Evolutionary conservation across 108 stramenopile genomes (phyloP).

Genomic region (Mayamaea pseudoterrestris): DNA sequence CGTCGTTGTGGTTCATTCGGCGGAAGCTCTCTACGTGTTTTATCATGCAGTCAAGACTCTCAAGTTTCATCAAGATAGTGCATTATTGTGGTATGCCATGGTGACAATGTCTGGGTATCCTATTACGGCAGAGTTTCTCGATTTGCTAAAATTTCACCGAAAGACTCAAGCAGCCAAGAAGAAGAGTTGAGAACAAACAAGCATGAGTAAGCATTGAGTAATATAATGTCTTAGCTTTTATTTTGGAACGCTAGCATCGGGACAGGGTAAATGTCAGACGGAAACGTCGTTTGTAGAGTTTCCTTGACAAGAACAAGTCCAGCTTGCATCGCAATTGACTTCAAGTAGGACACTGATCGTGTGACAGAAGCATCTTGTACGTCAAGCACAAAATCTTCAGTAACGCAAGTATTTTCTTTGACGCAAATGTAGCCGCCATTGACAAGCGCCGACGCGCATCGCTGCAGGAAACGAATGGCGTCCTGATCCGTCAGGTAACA

Average conservation of each 20-base stretch:
- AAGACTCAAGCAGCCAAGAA: constrained; percentile 8
- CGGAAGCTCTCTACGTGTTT: constrained; percentile 10
- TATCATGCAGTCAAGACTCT: constrained; percentile 5
- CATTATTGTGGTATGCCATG: constrained; percentile 16
- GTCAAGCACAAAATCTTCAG: constrained; percentile 75
- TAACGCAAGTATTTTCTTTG: constrained; percentile 82
- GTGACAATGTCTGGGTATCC: constrained; percentile 24
- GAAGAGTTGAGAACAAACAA: neutral
- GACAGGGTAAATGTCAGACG: constrained; percentile 81
- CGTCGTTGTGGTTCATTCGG: constrained; percentile 15
- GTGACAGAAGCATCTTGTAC: constrained; percentile 75
- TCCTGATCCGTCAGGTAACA: constrained; percentile 86
- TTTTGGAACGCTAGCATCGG: constrained; percentile 74
- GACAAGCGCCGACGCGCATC: constrained; percentile 43
- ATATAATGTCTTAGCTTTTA: too few species aligned
- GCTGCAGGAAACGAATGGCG: constrained; percentile 57
- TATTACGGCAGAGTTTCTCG: constrained; percentile 12
- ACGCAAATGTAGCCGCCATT: constrained; percentile 64
- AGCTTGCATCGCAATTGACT: constrained; percentile 55
- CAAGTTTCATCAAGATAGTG: constrained; percentile 2
- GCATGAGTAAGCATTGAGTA: neutral
- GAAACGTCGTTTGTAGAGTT: constrained; percentile 64
- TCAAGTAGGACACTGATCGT: constrained; percentile 61
- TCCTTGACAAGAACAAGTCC: constrained; percentile 50
- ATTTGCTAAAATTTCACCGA: constrained; percentile 9